Evolutionary conservation across 148 eudicot species (phyloP).

Genomic region (Oxyria digyna): DNA sequence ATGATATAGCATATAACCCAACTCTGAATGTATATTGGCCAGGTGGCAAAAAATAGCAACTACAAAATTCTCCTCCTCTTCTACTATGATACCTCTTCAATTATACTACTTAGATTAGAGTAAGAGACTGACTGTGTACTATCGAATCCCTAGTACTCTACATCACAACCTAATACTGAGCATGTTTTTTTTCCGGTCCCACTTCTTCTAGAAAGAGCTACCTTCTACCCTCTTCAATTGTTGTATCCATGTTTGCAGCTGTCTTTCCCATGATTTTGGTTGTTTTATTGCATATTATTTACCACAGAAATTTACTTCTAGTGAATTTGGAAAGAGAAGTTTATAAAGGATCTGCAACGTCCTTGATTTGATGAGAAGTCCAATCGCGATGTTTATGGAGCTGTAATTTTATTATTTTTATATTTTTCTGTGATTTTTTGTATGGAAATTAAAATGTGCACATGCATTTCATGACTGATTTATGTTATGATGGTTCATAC

Average conservation of each 20-base stretch:
- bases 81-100: background rate
- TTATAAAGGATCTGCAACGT: background rate
- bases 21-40: background rate
- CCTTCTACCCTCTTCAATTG: background rate
- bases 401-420: background rate
- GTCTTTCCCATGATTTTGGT: background rate
- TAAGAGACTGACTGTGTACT: background rate
- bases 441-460: background rate
- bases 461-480: background rate
- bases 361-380: background rate
- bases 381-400: background rate
- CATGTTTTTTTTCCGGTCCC: background rate
- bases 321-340: background rate
- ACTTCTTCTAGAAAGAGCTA: background rate
- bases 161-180: background rate
- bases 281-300: background rate
- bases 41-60: too few species aligned
- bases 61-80: too few species aligned
- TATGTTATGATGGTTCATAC: constrained; percentile 20
- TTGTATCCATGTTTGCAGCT: background rate
- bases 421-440: background rate
- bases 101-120: background rate
- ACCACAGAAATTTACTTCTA: background rate
- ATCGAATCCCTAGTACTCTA: background rate
- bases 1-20: background rate